Percentiles rank a stretch among this genome's conserved stretches.
Evolutionary conservation across 106 monocot genomes (phyloP).

Genomic region (Phalaenopsis aphrodite): DNA sequence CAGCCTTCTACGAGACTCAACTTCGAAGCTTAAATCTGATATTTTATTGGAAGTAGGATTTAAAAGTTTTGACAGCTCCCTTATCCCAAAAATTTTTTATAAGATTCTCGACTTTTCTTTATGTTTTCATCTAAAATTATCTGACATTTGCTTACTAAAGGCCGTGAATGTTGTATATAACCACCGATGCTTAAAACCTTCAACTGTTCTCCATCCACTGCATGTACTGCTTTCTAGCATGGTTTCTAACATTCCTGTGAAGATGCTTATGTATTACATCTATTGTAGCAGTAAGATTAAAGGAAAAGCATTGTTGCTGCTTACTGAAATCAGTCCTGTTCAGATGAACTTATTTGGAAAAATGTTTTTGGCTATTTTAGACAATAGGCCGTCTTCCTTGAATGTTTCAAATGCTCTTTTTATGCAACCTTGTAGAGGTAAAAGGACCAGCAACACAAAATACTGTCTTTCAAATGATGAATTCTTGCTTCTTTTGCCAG

Average conservation of each 20-base stretch:
- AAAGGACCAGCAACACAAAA: slow-evolving; percentile 8
- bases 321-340: slow-evolving; percentile 57
- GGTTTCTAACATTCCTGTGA: slow-evolving; percentile 41
- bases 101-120: slow-evolving; percentile 46
- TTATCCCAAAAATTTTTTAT: slow-evolving; percentile 37
- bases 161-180: slow-evolving; percentile 32
- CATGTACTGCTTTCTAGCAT: slow-evolving; percentile 38
- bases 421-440: slow-evolving; percentile 2
- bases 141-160: slow-evolving; percentile 55
- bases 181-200: slow-evolving; percentile 18
- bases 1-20: slow-evolving; percentile 17
- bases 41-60: slow-evolving; percentile 20
- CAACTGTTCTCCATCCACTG: slow-evolving; percentile 29
- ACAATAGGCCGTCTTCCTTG: slow-evolving; percentile 22
- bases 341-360: slow-evolving; percentile 61
- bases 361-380: slow-evolving; percentile 39
- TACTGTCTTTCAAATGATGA: slow-evolving; percentile 36
- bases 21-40: slow-evolving; percentile 4
- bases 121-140: slow-evolving; percentile 34
- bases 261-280: slow-evolving; percentile 50
- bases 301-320: slow-evolving; percentile 37
- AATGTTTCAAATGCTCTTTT: slow-evolving; percentile 15
- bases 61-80: slow-evolving; percentile 18
- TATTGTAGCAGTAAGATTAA: slow-evolving; percentile 55
- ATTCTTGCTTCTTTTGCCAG: slow-evolving; percentile 62